These are phyloP conservation scores for Hanseniaspora clermontiae DNA, from an alignment of 805 yeast species.

Conservation along the genomic window DNA sequence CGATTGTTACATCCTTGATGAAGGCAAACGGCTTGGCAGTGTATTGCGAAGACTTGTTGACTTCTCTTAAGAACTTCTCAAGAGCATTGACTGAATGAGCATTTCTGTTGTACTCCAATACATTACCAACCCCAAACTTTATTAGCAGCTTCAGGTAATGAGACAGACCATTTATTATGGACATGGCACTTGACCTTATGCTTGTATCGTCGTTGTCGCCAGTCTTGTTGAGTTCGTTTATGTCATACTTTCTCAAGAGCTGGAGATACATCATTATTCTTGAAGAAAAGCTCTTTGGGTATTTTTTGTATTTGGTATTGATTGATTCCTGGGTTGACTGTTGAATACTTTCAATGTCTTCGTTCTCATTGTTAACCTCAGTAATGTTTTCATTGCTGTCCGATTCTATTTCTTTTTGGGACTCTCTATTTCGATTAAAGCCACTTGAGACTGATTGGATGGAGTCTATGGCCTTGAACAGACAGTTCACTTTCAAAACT, in stretches of 20 bases:
- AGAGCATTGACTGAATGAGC: conserved; percentile 48
- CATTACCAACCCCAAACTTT: conserved; percentile 63
- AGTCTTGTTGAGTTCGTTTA: conserved; percentile 22
- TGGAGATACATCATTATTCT: conserved; percentile 84
- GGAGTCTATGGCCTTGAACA: conserved; percentile 63
- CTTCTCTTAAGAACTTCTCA: conserved; percentile 46
- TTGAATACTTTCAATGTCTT: background rate
- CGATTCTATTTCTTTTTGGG: conserved; percentile 16
- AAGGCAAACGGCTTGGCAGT: conserved; percentile 27
- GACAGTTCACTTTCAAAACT: conserved; percentile 57
- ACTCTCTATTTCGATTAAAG: conserved; percentile 1
- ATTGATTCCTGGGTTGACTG: conserved; percentile 12
- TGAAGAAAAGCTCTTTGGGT: conserved; percentile 74
- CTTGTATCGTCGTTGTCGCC: conserved; percentile 17
- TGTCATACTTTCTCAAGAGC: conserved; percentile 50
- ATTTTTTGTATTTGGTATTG: conserved; percentile 30
- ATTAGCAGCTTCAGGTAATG: conserved; percentile 81
- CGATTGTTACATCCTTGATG: conserved; percentile 36
- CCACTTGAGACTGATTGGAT: conserved; percentile 22
- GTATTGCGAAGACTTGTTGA: conserved; percentile 34
- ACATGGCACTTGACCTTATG: conserved; percentile 48
- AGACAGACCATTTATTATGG: conserved; percentile 80
- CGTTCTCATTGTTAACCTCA: conserved; percentile 9
- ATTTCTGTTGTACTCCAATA: conserved; percentile 53
- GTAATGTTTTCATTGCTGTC: conserved; percentile 17